These are phyloP conservation scores for Metschnikowia similis DNA, from an alignment of 805 yeast species.

Conservation along the genomic window DNA sequence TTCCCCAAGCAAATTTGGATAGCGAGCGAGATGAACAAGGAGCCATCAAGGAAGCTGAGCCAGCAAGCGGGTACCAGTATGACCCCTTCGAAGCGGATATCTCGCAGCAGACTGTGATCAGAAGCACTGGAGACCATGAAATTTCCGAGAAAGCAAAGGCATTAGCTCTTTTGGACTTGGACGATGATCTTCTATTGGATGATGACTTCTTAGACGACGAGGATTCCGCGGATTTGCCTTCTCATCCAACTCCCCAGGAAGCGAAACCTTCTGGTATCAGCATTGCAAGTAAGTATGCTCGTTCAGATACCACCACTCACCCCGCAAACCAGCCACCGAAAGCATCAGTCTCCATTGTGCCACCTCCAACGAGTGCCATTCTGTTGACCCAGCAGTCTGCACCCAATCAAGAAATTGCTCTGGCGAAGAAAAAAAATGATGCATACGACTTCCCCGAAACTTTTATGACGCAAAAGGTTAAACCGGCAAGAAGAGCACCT, in stretches of 20 bases:
- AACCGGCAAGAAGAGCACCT: conserved; percentile 36
- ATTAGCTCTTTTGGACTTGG: conserved; percentile 20
- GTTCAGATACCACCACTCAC: not conserved
- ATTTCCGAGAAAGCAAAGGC: conserved; percentile 9
- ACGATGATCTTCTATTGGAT: conserved; percentile 29
- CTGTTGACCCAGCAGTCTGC: not conserved
- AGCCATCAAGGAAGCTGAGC: not conserved
- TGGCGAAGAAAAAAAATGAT: conserved; percentile 49
- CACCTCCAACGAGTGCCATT: conserved; percentile 8
- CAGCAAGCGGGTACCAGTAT: not conserved
- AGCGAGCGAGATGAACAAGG: not conserved
- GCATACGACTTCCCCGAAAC: conserved; percentile 72
- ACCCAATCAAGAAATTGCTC: not conserved
- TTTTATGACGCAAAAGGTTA: conserved; percentile 39
- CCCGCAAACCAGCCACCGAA: not conserved
- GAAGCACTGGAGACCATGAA: not conserved
- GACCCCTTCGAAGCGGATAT: not conserved
- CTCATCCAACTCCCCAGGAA: not conserved
- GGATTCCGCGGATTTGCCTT: not conserved
- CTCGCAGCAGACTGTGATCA: conserved; percentile 1
- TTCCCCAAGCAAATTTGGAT: not conserved
- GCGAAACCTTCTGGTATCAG: conserved; percentile 4
- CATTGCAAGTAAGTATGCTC: conserved; percentile 1
- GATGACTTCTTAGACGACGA: conserved; percentile 38
- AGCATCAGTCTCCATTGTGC: conserved; percentile 3